Base-by-base conservation (phyloP, 306 rosid species). In the Chamaecrista fasciculata region DNA sequence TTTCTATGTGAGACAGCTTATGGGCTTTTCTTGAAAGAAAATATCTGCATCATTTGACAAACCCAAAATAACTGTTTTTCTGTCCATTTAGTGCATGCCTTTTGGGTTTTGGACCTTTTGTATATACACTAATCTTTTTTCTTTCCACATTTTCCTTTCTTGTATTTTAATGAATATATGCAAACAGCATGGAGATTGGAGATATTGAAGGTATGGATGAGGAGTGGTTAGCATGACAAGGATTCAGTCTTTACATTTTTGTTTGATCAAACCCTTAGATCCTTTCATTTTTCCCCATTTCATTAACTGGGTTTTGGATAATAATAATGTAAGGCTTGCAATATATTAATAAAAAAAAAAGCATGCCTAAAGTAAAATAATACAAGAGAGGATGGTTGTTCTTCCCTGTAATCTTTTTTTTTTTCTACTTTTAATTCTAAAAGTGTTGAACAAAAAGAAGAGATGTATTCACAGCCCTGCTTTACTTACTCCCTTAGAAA, bases 151-250 rank as follows among this genome's bases (percentile, higher is more conserved):
- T 46, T 15, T 29, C 11, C 23, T 4, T 7, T 29, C 20, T 70
- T 56, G 14, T 48, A 34, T 62, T 66, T 66, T 51, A 39, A 28
- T 51, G 70, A 42, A 8, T 8, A 23, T 44, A 0, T 34, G 24
- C 19, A 24, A 55, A 58, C 91, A 89, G 90, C 82, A 70, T 86
- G 84, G 90, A 84, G 53, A 80, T 82, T 69, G 88, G 82, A 78
- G 83, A 86, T 63, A 78, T 84, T 81, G 91, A 86, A 82, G 83
- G 80, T 44, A 74, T 84, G 73, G 89, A 82, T 74, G 87, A 74
- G 42, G 84, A 84, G 21, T 84, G 92, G 96, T 75, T 86, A 74
- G 77, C 79, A 12, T 84, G 82, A 78, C 75, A 67, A 78, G 82
- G 79, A 78, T 62, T 80, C 69, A 77, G 80, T 43, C n/a, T n/a